These are phyloP conservation scores for Aspergillus sclerotiicarbonarius DNA, from an alignment of 495 filamentous ascomycete species.

Conservation along the genomic window DNA sequence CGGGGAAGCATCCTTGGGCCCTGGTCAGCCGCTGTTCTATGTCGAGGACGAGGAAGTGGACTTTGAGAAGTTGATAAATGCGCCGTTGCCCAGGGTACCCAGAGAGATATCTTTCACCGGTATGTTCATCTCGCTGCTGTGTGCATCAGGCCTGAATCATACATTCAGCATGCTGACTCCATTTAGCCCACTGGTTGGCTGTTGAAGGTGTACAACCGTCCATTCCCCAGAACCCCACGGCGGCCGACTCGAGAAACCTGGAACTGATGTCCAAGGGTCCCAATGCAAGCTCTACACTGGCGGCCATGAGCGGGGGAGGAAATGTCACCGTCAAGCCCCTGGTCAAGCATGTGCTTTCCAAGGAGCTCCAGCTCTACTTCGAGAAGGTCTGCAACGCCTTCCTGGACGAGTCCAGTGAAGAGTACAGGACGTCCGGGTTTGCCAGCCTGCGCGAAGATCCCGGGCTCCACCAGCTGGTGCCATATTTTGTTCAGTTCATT, in stretches of 20 bases:
- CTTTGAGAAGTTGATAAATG: slow-evolving; percentile 98
- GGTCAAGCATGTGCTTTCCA: slow-evolving; percentile 92
- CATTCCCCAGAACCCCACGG: slow-evolving; percentile 91
- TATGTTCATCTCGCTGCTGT: slow-evolving; percentile 34
- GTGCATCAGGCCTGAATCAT: background rate
- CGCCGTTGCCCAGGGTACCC: slow-evolving; percentile 88
- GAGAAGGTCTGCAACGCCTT: slow-evolving; percentile 86
- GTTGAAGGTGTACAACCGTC: slow-evolving; percentile 95
- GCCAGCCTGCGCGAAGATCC: slow-evolving; percentile 81
- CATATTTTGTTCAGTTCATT: slow-evolving; percentile 94
- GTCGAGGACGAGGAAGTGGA: slow-evolving; percentile 98
- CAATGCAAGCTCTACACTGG: slow-evolving; percentile 75
- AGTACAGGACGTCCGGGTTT: slow-evolving; percentile 80
- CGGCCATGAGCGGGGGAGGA: slow-evolving; percentile 78
- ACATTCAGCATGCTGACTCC: background rate
- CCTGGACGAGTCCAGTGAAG: slow-evolving; percentile 77
- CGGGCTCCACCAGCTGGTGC: slow-evolving; percentile 88
- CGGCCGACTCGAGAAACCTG: slow-evolving; percentile 72
- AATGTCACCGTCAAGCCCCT: slow-evolving; percentile 80
- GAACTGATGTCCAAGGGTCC: slow-evolving; percentile 88
- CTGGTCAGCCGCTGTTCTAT: slow-evolving; percentile 94
- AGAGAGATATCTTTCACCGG: slow-evolving; percentile 89
- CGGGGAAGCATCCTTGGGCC: slow-evolving; percentile 89
- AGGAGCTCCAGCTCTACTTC: slow-evolving; percentile 96
- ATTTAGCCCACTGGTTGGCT: slow-evolving; percentile 86